Evolutionary conservation across 2,329 filamentous ascomycete genomes (phyloP).

Genomic region (Rhinocladiella mackenziei): DNA sequence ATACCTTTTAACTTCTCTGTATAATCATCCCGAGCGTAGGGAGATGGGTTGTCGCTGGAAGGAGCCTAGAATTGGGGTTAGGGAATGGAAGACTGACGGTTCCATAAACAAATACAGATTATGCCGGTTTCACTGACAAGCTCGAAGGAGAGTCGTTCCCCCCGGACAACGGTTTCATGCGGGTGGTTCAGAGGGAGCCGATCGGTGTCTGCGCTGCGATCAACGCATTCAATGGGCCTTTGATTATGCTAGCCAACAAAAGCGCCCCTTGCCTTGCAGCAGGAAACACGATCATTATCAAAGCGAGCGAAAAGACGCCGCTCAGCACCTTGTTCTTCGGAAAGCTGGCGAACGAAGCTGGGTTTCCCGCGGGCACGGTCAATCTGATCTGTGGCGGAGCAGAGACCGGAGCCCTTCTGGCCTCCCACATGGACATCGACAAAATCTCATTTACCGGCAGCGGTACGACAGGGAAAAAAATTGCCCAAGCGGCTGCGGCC

Average conservation of each 20-base stretch:
- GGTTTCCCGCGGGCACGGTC: background rate
- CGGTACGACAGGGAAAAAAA: background rate
- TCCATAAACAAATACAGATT: too few relatives aligned
- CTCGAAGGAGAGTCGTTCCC: background rate
- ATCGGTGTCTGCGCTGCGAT: background rate
- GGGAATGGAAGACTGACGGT: too few relatives aligned
- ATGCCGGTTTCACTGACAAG: background rate
- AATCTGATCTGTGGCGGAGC: background rate
- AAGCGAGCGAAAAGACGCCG: background rate
- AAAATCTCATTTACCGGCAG: background rate
- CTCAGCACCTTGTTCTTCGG: background rate
- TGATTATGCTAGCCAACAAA: background rate
- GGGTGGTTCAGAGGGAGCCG: background rate
- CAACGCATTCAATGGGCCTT: background rate
- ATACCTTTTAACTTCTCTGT: too few relatives aligned
- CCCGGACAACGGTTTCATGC: background rate
- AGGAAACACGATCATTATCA: background rate
- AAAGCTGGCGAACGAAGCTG: background rate
- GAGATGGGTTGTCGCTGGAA: too few relatives aligned
- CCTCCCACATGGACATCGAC: background rate
- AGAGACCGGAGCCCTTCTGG: background rate
- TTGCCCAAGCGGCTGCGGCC: constrained; percentile 22
- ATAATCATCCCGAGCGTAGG: too few relatives aligned
- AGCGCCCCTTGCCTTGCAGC: background rate
- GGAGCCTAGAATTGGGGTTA: too few relatives aligned